These are phyloP conservation scores for Paracoccidioides brasiliensis DNA, from an alignment of 2,329 filamentous ascomycete species.

Conservation along the genomic window DNA sequence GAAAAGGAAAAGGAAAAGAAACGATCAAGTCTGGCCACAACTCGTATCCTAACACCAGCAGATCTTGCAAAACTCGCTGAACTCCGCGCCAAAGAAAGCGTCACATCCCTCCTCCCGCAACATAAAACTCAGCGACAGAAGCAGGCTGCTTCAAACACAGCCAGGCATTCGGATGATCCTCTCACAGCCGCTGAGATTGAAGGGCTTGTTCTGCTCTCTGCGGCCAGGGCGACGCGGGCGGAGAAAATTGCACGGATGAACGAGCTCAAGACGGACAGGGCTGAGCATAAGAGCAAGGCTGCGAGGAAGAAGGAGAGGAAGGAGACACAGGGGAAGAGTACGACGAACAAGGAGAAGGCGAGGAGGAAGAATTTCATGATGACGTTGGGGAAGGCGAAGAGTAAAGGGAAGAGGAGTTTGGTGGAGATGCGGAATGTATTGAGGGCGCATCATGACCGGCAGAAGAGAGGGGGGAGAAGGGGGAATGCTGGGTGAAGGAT, in stretches of 20 bases:
- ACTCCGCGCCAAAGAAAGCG: slow-evolving; percentile 58
- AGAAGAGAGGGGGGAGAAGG: slow-evolving; percentile 70
- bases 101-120: slow-evolving; percentile 49
- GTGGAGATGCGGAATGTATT: slow-evolving; percentile 71
- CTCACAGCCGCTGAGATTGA: slow-evolving; percentile 88
- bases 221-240: slow-evolving; percentile 72
- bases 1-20: slow-evolving; percentile 21
- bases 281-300: slow-evolving; percentile 74
- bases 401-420: slow-evolving; percentile 88
- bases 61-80: slow-evolving; percentile 92
- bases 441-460: slow-evolving; percentile 66
- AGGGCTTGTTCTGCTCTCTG: slow-evolving; percentile 58
- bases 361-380: slow-evolving; percentile 98
- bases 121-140: slow-evolving; percentile 33
- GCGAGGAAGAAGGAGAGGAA: slow-evolving; percentile 80
- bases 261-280: slow-evolving; percentile 64
- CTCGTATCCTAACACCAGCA: slow-evolving; percentile 84
- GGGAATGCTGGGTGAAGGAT: slow-evolving; percentile 43
- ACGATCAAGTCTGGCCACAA: slow-evolving; percentile 67
- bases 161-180: slow-evolving; percentile 69
- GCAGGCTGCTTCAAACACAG: slow-evolving; percentile 30
- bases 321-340: slow-evolving; percentile 79
- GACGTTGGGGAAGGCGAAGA: slow-evolving; percentile 92
- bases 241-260: slow-evolving; percentile 73
- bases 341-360: slow-evolving; percentile 93